A percentile compares a stretch with the other conserved stretches of the same genome.
phyloP scores from a whole-genome alignment of 306 rosid species.

The Trifolium fragiferum region DNA sequence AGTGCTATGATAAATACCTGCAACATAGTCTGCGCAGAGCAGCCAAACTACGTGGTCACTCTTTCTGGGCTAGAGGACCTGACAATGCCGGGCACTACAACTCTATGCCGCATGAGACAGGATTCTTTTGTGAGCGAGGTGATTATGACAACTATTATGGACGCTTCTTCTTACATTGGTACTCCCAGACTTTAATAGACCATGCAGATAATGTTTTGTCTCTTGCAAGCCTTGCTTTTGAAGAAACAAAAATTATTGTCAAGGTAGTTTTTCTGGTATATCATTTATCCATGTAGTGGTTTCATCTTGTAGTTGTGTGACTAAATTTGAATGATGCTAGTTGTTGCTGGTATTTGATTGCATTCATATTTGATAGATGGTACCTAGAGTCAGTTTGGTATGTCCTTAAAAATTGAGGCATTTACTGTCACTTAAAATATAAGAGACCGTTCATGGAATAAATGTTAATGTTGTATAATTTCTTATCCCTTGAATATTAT shows the following conservation, averaged over 20 bases:
- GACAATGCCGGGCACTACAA: constrained; percentile 93
- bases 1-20: constrained; percentile 94
- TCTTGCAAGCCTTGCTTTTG: constrained; percentile 94
- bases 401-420: constrained; percentile 24
- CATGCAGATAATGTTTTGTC: constrained; percentile 95
- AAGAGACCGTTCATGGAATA: constrained; percentile 2
- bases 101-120: constrained; percentile 93
- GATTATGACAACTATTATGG: constrained; percentile 98
- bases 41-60: constrained; percentile 88
- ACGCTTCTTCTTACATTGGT: constrained; percentile 97
- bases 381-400: constrained; percentile 25
- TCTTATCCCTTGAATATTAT: neutral
- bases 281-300: constrained; percentile 27
- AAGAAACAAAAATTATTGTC: constrained; percentile 76
- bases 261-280: constrained; percentile 61
- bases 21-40: constrained; percentile 82
- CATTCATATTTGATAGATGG: constrained; percentile 27
- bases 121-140: constrained; percentile 94
- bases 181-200: constrained; percentile 75
- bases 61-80: constrained; percentile 97
- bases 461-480: constrained; percentile 16
- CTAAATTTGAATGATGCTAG: constrained; percentile 34
- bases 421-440: neutral
- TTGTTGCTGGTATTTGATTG: constrained; percentile 16
- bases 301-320: constrained; percentile 32